phyloP scores from a whole-genome alignment of 2,329 filamentous ascomycete species.

The Fusarium mundagurra region DNA sequence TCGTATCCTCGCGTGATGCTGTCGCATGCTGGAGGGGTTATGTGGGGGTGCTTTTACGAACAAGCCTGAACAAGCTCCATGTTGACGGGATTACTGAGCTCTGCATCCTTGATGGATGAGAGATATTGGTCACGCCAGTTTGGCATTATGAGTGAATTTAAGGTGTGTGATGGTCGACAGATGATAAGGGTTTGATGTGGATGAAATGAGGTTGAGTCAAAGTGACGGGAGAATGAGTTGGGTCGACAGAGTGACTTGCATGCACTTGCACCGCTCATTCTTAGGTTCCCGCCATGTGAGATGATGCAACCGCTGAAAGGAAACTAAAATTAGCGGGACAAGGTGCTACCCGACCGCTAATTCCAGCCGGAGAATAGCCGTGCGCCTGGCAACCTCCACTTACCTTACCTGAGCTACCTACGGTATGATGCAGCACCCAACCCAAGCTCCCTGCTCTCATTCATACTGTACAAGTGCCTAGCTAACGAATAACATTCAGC shows the following conservation, averaged over 20 bases:
- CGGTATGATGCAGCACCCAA: constrained; percentile 24
- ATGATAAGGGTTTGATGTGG: not conserved
- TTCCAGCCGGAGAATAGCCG: constrained; percentile 48
- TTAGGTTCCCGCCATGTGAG: constrained; percentile 26
- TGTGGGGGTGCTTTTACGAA: constrained; percentile 54
- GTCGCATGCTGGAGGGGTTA: constrained; percentile 21
- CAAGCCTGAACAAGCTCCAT: constrained; percentile 81
- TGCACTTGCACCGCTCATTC: constrained; percentile 31
- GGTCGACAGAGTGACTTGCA: constrained; percentile 8
- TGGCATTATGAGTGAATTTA: constrained; percentile 55
- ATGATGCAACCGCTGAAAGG: constrained; percentile 40
- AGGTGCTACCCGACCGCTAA: constrained; percentile 23
- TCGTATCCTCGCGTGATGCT: constrained; percentile 4
- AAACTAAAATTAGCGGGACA: constrained; percentile 19
- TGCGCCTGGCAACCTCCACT: constrained; percentile 28
- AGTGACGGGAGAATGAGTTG: constrained; percentile 2
- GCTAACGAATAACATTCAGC: constrained; percentile 18
- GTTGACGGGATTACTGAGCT: constrained; percentile 70
- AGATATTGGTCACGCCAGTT: constrained; percentile 87
- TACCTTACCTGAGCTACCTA: constrained; percentile 13
- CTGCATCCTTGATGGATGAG: constrained; percentile 76
- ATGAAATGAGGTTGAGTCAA: not conserved
- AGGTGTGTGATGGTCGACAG: not conserved
- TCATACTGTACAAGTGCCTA: constrained; percentile 19
- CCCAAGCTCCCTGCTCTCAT: constrained; percentile 16